Evolutionary conservation across 1,284 basidiomycete species (phyloP).

Genomic region (Pisolithus thermaeus): DNA sequence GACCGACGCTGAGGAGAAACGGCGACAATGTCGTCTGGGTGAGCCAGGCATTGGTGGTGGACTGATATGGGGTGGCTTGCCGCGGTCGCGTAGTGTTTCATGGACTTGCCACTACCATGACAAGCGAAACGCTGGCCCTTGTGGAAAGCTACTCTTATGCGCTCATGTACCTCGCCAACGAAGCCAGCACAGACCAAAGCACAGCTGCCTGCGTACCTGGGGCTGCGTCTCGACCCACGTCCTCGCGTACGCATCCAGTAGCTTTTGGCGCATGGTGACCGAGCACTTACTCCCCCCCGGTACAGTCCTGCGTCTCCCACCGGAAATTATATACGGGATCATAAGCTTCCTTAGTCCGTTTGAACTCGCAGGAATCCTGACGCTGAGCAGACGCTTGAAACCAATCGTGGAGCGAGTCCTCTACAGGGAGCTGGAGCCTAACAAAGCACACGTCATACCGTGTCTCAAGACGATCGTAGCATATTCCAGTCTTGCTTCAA

Average conservation of each 20-base stretch:
- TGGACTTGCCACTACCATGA: background rate
- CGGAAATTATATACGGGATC: conserved; percentile 9
- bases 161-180: conserved; percentile 1
- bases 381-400: conserved; percentile 3
- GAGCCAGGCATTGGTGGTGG: conserved; percentile 24
- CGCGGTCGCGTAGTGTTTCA: background rate
- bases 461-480: conserved; percentile 8
- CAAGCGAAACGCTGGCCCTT: too few relatives aligned
- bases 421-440: conserved; percentile 6
- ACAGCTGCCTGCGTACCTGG: background rate
- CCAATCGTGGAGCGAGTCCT: conserved; percentile 5
- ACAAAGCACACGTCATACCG: conserved; percentile 1
- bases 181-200: background rate
- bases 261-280: background rate
- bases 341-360: conserved; percentile 1
- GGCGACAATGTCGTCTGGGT: conserved; percentile 28
- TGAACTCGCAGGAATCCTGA: conserved; percentile 3
- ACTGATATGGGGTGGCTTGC: too few relatives aligned
- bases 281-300: background rate
- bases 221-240: background rate
- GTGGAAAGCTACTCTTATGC: conserved; percentile 1
- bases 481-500: conserved; percentile 5
- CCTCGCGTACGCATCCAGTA: background rate
- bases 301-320: conserved; percentile 3
- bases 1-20: conserved; percentile 27